A percentile compares a stretch with the other conserved stretches of the same genome.
Evolutionary conservation across 192 early-diverging fungal species (phyloP).

Genomic region (Phycomyces blakesleeanus): DNA sequence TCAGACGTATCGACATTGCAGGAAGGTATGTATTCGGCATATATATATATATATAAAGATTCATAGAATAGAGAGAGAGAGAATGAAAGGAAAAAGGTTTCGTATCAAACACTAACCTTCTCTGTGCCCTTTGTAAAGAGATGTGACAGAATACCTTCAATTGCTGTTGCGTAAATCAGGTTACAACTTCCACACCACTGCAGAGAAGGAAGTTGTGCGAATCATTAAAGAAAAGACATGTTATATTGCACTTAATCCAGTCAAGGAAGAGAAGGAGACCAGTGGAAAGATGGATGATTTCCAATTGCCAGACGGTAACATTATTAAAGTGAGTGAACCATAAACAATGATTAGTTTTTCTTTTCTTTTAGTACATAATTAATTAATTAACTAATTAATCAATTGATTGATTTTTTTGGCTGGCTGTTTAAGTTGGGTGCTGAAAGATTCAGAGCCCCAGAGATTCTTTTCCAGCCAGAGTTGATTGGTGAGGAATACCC

Average conservation of each 20-base stretch:
- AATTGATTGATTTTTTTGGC: too few relatives aligned
- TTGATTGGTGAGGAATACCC: conserved; percentile 89
- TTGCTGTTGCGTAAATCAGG: conserved; percentile 90
- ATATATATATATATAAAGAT: neutral
- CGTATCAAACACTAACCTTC: too few relatives aligned
- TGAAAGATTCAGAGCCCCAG: conserved; percentile 92
- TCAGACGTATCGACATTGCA: conserved; percentile 90
- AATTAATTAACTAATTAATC: too few relatives aligned
- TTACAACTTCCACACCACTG: conserved; percentile 83
- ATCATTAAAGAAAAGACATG: conserved; percentile 96
- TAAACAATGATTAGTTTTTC: neutral
- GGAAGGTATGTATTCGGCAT: conserved; percentile 47
- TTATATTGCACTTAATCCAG: conserved; percentile 85
- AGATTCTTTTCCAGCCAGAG: conserved; percentile 95
- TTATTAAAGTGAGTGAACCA: conserved; percentile 62
- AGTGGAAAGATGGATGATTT: conserved; percentile 73
- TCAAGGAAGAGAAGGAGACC: conserved; percentile 92
- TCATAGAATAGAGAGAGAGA: too few relatives aligned
- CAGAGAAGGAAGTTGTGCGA: conserved; percentile 93
- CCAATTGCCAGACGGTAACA: conserved; percentile 77
- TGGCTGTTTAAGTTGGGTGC: conserved; percentile 66
- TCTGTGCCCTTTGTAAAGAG: too few relatives aligned
- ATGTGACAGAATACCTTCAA: conserved; percentile 91
- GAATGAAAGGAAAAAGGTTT: too few relatives aligned
- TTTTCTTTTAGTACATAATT: too few relatives aligned